Conservation (phyloP, 208 protist species). For the Trypanosoma boissoni region DNA sequence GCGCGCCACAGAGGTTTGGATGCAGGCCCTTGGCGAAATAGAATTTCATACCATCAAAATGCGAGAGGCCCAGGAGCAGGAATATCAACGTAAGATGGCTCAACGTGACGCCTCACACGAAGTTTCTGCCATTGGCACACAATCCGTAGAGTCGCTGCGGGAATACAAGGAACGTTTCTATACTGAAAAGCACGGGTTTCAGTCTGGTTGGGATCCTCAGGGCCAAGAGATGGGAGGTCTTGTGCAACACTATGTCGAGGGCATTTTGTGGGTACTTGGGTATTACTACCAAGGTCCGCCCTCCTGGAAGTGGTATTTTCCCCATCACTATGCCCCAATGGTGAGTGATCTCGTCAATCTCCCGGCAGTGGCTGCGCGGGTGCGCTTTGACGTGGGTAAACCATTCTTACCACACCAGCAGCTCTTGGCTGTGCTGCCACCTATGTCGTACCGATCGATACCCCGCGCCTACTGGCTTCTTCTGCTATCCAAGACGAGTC, state of each 20-base stretch:
- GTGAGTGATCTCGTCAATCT: constrained; percentile 88
- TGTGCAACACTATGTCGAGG: constrained; percentile 81
- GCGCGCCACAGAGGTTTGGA: constrained; percentile 61
- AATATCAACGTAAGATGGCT: constrained; percentile 66
- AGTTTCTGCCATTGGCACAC: constrained; percentile 40
- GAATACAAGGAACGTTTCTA: constrained; percentile 90
- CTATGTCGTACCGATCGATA: constrained; percentile 88
- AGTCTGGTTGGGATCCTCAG: constrained; percentile 63
- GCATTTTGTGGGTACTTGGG: constrained; percentile 82
- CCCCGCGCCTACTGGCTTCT: constrained; percentile 89
- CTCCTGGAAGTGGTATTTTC: constrained; percentile 93
- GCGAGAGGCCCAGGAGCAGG: constrained; percentile 69
- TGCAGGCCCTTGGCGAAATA: constrained; percentile 64
- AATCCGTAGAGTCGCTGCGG: constrained; percentile 6
- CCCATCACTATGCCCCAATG: constrained; percentile 92
- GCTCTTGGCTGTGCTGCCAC: constrained; percentile 98
- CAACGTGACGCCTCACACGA: constrained; percentile 64
- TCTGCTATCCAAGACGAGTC: constrained; percentile 56
- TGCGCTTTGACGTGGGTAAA: constrained; percentile 68
- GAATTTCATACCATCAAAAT: constrained; percentile 74
- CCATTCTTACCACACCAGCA: constrained; percentile 94
- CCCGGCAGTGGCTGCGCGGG: constrained; percentile 40
- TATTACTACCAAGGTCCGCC: constrained; percentile 90
- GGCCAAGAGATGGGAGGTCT: constrained; percentile 66
- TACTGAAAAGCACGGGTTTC: constrained; percentile 80